phyloP scores from a whole-genome alignment of 2,329 filamentous ascomycete species.

The Ilyonectria robusta region DNA sequence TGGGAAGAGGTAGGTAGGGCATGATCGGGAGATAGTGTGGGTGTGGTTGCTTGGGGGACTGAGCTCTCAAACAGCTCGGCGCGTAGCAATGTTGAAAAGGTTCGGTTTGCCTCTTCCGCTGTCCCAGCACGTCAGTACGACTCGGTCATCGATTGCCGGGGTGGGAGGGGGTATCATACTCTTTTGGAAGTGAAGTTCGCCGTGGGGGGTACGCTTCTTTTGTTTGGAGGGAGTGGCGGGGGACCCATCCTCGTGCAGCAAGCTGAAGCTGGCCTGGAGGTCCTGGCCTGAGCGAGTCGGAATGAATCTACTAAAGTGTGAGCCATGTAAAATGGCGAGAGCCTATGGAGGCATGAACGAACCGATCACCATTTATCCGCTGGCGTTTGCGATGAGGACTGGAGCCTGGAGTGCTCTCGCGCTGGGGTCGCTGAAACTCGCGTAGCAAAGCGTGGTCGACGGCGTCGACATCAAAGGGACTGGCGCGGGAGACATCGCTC shows the following conservation, averaged over 20 bases:
- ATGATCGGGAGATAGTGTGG: constrained; percentile 73
- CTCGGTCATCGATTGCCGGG: background rate
- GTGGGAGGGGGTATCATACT: constrained; percentile 67
- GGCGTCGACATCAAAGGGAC: constrained; percentile 63
- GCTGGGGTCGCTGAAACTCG: constrained; percentile 65
- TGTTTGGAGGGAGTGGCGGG: constrained; percentile 90
- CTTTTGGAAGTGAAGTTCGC: constrained; percentile 93
- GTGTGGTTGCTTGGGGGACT: constrained; percentile 83
- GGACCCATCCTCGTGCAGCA: constrained; percentile 93
- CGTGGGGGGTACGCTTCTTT: constrained; percentile 87
- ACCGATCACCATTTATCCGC: constrained; percentile 75
- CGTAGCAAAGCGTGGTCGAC: constrained; percentile 66
- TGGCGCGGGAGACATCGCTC: constrained; percentile 54
- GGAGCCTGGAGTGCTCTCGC: constrained; percentile 66
- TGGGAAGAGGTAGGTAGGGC: constrained; percentile 64
- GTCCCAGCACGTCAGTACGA: constrained; percentile 27
- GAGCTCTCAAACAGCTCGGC: constrained; percentile 94
- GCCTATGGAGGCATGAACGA: constrained; percentile 32
- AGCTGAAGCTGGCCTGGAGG: constrained; percentile 90
- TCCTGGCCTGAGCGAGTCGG: constrained; percentile 95
- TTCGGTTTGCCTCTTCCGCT: constrained; percentile 95
- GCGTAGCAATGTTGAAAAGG: constrained; percentile 88
- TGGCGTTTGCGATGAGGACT: constrained; percentile 73
- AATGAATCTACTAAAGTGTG: constrained; percentile 79
- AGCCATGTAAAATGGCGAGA: constrained; percentile 33